Evolutionary conservation across 2,329 filamentous ascomycete genomes (phyloP).

Genomic region (Malbranchea cinnamomea): DNA sequence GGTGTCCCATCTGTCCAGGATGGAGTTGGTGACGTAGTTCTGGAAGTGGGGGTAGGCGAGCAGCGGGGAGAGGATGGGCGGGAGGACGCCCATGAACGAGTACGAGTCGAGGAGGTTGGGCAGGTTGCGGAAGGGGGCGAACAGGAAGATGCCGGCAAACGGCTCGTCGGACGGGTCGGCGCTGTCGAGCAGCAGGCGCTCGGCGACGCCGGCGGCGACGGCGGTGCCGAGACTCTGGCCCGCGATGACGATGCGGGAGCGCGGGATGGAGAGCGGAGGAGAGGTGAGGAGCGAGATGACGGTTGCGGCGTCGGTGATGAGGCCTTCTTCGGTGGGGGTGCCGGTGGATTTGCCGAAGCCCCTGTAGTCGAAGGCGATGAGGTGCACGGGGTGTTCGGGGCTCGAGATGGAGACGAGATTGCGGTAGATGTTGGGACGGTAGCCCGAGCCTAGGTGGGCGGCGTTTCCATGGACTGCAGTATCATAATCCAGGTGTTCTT

Average conservation of each 20-base stretch:
- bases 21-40: constrained; percentile 42
- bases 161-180: constrained; percentile 38
- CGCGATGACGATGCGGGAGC: constrained; percentile 61
- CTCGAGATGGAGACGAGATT: constrained; percentile 56
- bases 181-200: constrained; percentile 54
- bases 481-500: constrained; percentile 1
- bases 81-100: constrained; percentile 60
- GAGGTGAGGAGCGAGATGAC: constrained; percentile 49
- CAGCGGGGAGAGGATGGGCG: constrained; percentile 60
- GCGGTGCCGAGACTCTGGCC: constrained; percentile 85
- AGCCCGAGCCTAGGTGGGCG: constrained; percentile 66
- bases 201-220: constrained; percentile 58
- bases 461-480: constrained; percentile 48
- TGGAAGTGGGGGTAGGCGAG: constrained; percentile 50
- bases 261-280: constrained; percentile 47
- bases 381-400: constrained; percentile 48
- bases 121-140: constrained; percentile 65
- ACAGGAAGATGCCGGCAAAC: constrained; percentile 66
- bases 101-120: constrained; percentile 62
- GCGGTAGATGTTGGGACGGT: constrained; percentile 64
- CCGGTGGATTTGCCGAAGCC: constrained; percentile 74
- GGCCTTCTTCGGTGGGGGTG: constrained; percentile 61
- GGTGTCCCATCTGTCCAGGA: constrained; percentile 74
- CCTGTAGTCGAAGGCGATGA: constrained; percentile 82
- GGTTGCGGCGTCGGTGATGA: constrained; percentile 64